Percentiles rank a stretch among this genome's conserved stretches.
Evolutionary conservation across 2,329 filamentous ascomycete species (phyloP).

Genomic region (Fusarium marasasianum): DNA sequence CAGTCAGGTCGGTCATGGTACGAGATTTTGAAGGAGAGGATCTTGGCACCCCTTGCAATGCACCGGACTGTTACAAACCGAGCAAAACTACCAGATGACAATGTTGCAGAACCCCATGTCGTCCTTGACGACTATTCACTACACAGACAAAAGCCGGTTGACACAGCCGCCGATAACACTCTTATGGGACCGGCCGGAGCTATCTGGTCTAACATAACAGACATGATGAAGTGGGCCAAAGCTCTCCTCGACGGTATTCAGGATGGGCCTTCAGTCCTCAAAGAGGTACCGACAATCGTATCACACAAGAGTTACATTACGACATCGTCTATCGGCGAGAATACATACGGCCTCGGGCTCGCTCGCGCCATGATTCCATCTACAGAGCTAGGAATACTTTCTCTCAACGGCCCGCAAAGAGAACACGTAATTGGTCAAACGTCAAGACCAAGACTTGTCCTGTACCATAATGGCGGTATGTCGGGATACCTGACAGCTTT

Average conservation of each 20-base stretch:
- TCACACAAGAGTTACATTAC: not conserved
- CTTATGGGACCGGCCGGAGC: not conserved
- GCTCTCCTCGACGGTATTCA: not conserved
- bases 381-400: not conserved
- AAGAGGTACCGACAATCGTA: not conserved
- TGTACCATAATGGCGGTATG: not conserved
- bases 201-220: not conserved
- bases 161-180: not conserved
- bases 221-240: not conserved
- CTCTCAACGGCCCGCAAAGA: not conserved
- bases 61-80: not conserved
- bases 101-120: not conserved
- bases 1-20: not conserved
- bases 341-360: not conserved
- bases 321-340: not conserved
- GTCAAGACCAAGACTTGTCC: not conserved
- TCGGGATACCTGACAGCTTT: not conserved
- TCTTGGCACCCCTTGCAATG: not conserved
- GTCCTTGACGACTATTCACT: not conserved
- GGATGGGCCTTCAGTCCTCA: fast-evolving
- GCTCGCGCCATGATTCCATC: not conserved
- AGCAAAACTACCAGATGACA: fast-evolving
- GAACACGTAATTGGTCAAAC: not conserved
- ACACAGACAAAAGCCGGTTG: not conserved
- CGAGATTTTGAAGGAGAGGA: not conserved